Evolutionary conservation across 2,329 filamentous ascomycete species (phyloP).

Genomic region (Ophiostoma tasmaniense): DNA sequence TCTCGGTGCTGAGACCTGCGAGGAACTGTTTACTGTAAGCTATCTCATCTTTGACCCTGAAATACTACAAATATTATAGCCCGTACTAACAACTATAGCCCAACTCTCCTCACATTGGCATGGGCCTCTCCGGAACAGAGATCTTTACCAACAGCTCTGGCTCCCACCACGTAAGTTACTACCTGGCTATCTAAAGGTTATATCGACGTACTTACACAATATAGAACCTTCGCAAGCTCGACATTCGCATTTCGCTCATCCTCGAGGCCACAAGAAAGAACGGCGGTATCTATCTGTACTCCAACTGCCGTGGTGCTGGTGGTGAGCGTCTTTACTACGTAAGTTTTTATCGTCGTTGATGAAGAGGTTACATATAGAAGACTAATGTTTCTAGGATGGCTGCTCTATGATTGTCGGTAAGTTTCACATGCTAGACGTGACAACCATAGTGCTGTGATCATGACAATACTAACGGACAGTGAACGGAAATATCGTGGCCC

Average conservation of each 20-base stretch:
- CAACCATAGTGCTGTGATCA: background rate
- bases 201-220: background rate
- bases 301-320: slow-evolving; percentile 38
- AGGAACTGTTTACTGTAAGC: slow-evolving; percentile 23
- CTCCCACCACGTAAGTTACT: slow-evolving; percentile 40
- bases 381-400: slow-evolving; percentile 35
- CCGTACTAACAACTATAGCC: slow-evolving; percentile 14
- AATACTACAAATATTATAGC: background rate
- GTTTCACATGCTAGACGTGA: background rate
- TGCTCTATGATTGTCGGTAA: slow-evolving; percentile 49
- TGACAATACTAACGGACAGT: slow-evolving; percentile 24
- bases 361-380: background rate
- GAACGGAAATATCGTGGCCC: slow-evolving; percentile 55
- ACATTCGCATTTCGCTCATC: slow-evolving; percentile 55
- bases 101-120: slow-evolving; percentile 43
- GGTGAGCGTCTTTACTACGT: slow-evolving; percentile 52
- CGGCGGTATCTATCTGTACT: slow-evolving; percentile 43
- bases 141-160: slow-evolving; percentile 64
- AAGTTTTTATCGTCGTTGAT: background rate
- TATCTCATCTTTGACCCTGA: background rate
- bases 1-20: slow-evolving; percentile 36
- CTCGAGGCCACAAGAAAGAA: slow-evolving; percentile 49
- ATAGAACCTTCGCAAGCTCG: slow-evolving; percentile 47
- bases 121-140: slow-evolving; percentile 62
- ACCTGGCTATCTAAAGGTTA: background rate